Conservation (phyloP, 1,284 basidiomycete species). For the Ceratobasidium theobromae region DNA sequence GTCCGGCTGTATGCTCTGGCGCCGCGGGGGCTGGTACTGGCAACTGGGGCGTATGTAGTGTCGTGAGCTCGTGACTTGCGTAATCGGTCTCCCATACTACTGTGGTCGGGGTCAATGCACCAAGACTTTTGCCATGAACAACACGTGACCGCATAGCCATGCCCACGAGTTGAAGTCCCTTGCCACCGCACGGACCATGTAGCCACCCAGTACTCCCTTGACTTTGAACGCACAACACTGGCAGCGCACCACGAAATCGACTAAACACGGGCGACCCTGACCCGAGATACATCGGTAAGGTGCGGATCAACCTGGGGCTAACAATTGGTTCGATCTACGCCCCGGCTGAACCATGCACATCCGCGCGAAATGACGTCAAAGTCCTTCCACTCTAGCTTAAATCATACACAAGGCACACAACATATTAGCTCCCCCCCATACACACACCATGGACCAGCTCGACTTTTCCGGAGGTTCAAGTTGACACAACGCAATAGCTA, state of each 20-base stretch:
- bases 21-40: constrained; percentile 18
- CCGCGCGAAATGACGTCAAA: too few relatives aligned
- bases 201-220: constrained; percentile 1
- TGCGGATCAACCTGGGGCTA: too few relatives aligned
- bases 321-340: too few relatives aligned
- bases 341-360: too few relatives aligned
- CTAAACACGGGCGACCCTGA: too few relatives aligned
- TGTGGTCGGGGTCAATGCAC: not conserved
- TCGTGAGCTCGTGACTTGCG: constrained; percentile 24
- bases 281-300: too few relatives aligned
- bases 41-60: constrained; percentile 10
- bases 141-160: constrained; percentile 21
- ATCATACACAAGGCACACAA: too few relatives aligned
- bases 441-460: too few relatives aligned
- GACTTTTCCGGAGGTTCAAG: too few relatives aligned
- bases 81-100: constrained; percentile 13
- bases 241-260: not conserved
- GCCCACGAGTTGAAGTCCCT: not conserved
- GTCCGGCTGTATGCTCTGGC: constrained; percentile 20
- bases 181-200: not conserved
- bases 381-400: too few relatives aligned
- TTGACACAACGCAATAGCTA: too few relatives aligned
- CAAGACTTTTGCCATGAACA: not conserved
- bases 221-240: not conserved
- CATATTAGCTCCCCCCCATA: too few relatives aligned